phyloP scores from a whole-genome alignment of 768 basidiomycete species.

The Tephrocybe sp. region DNA sequence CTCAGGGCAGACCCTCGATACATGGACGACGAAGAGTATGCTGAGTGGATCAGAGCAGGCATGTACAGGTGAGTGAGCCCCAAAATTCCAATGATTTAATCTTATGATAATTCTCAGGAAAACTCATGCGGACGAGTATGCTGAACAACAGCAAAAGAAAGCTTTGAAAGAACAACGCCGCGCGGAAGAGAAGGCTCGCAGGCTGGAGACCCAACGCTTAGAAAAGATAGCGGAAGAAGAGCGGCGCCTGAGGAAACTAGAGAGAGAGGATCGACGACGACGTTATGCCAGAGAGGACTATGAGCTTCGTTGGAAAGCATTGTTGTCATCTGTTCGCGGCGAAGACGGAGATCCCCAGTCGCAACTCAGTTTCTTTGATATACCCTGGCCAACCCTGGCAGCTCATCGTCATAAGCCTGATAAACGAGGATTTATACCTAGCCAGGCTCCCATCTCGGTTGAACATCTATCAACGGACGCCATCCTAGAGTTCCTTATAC shows the following conservation, averaged over 20 bases:
- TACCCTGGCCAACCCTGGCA: slow-evolving; percentile 71
- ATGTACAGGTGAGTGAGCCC: slow-evolving; percentile 64
- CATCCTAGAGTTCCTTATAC: slow-evolving; percentile 59
- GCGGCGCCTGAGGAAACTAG: slow-evolving; percentile 46
- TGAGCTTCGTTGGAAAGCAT: slow-evolving; percentile 55
- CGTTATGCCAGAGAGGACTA: slow-evolving; percentile 53
- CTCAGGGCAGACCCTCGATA: slow-evolving; percentile 41
- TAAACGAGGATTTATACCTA: slow-evolving; percentile 14
- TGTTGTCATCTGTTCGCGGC: slow-evolving; percentile 35
- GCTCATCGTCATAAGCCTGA: slow-evolving; percentile 29
- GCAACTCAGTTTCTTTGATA: slow-evolving; percentile 49
- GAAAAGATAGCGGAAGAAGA: slow-evolving; percentile 55
- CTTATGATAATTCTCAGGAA: slow-evolving; percentile 40
- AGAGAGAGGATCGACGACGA: slow-evolving; percentile 42
- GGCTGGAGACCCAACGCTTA: slow-evolving; percentile 50
- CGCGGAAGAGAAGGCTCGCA: slow-evolving; percentile 53
- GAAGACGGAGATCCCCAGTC: slow-evolving; percentile 17
- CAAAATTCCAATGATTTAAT: not conserved
- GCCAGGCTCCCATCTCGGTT: slow-evolving; percentile 22
- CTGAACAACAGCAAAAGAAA: slow-evolving; percentile 57
- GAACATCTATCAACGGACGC: slow-evolving; percentile 58
- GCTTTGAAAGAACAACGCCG: slow-evolving; percentile 52
- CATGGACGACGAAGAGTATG: slow-evolving; percentile 88
- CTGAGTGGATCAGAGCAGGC: slow-evolving; percentile 81
- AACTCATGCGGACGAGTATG: slow-evolving; percentile 67